These are phyloP conservation scores for Pleurostoma richardsiae DNA, from an alignment of 2,329 filamentous ascomycete species.

Conservation along the genomic window DNA sequence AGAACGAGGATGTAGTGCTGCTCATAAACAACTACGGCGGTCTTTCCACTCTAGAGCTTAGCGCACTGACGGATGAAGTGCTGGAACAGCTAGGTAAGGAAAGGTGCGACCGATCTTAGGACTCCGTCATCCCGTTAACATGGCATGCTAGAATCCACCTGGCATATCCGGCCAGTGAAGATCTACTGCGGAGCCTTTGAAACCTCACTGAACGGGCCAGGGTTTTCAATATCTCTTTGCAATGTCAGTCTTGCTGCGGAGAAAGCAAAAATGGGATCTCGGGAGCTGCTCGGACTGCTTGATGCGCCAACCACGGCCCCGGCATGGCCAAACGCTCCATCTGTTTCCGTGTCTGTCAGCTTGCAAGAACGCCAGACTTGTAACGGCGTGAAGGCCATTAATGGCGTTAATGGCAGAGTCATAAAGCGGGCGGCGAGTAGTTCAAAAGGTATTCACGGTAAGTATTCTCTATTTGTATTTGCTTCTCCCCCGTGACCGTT, in stretches of 20 bases:
- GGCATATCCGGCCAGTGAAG: conserved; percentile 39
- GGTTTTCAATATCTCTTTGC: conserved; percentile 49
- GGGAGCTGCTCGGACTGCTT: conserved; percentile 39
- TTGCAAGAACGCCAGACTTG: too few relatives aligned
- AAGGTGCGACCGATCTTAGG: too few relatives aligned
- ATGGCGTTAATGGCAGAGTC: too few relatives aligned
- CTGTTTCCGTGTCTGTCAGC: too few relatives aligned
- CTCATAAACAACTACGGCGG: conserved; percentile 55
- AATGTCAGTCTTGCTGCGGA: conserved; percentile 35
- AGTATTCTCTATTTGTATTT: too few relatives aligned
- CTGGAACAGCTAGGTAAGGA: conserved; percentile 34
- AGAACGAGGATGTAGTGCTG: conserved; percentile 40
- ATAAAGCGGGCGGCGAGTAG: too few relatives aligned
- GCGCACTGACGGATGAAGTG: conserved; percentile 48
- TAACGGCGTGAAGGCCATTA: too few relatives aligned
- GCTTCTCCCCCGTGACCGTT: too few relatives aligned
- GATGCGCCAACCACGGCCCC: conserved; percentile 45
- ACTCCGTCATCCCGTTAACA: neutral
- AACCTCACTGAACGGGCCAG: conserved; percentile 49
- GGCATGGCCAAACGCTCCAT: conserved; percentile 36
- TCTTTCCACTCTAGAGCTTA: conserved; percentile 47
- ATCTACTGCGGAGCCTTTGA: conserved; percentile 44
- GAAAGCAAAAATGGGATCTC: conserved; percentile 13
- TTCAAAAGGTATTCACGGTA: too few relatives aligned
- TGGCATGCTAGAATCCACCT: conserved; percentile 21